A percentile compares a stretch with the other conserved stretches of the same genome.
Conservation (phyloP, 768 basidiomycete species). For the Crepidotus variabilis region DNA sequence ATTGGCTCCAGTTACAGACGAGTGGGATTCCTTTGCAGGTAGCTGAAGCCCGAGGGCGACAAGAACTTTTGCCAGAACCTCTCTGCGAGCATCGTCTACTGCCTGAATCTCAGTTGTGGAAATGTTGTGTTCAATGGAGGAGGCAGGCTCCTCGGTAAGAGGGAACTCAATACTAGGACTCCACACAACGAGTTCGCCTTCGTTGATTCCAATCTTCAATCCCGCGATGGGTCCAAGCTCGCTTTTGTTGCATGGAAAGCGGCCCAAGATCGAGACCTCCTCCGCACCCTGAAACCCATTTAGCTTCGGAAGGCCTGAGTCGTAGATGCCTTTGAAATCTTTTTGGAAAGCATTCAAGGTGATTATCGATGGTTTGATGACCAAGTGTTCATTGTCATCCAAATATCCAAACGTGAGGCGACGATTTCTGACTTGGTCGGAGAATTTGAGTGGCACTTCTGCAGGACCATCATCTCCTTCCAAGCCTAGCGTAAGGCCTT, state of each 20-base stretch:
- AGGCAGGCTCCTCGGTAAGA: slow-evolving; percentile 31
- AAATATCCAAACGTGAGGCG: slow-evolving; percentile 24
- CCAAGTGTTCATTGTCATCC: not conserved
- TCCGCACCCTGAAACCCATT: slow-evolving; percentile 25
- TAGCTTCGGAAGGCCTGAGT: slow-evolving; percentile 21
- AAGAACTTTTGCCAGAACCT: slow-evolving; percentile 29
- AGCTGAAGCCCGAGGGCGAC: slow-evolving; percentile 34
- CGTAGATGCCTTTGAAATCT: slow-evolving; percentile 20
- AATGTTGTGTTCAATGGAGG: slow-evolving; percentile 15
- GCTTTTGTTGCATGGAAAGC: slow-evolving; percentile 17
- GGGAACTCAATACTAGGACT: slow-evolving; percentile 58
- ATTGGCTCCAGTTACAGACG: not conserved
- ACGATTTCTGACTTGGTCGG: slow-evolving; percentile 27
- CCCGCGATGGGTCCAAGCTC: slow-evolving; percentile 24
- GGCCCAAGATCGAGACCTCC: slow-evolving; percentile 27
- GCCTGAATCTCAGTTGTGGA: slow-evolving; percentile 15
- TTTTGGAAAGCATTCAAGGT: not conserved
- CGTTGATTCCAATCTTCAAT: slow-evolving; percentile 29
- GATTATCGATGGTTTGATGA: not conserved
- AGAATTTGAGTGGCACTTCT: slow-evolving; percentile 30
- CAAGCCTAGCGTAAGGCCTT: slow-evolving; percentile 27
- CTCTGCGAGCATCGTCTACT: slow-evolving; percentile 14
- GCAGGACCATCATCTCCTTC: slow-evolving; percentile 11
- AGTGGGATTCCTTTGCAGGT: slow-evolving; percentile 20
- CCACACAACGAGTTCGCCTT: slow-evolving; percentile 54